Evolutionary conservation across 1,284 basidiomycete genomes (phyloP).

Genomic region (Leucoagaricus sp.): DNA sequence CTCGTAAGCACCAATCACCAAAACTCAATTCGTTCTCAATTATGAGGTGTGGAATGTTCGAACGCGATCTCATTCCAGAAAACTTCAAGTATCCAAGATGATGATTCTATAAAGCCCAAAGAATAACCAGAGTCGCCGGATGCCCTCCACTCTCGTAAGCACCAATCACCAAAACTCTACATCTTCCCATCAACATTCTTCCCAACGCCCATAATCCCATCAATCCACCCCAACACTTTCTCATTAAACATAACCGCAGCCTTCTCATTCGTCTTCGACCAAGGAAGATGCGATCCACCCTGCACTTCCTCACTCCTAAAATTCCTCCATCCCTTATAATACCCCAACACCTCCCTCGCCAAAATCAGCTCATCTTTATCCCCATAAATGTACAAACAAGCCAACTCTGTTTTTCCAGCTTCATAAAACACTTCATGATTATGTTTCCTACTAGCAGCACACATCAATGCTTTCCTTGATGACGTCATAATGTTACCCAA

Average conservation of each 20-base stretch:
- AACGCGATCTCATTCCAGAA: no score
- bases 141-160: no score
- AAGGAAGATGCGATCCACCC: neutral
- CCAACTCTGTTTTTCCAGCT: neutral
- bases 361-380: conserved; percentile 1
- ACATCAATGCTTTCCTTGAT: neutral
- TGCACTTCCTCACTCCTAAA: conserved; percentile 3
- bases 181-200: no score
- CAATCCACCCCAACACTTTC: conserved; percentile 8
- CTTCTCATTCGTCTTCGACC: neutral
- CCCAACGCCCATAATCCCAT: conserved; percentile 1
- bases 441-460: conserved; percentile 2
- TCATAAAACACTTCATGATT: neutral
- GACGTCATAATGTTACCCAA: conserved; percentile 9
- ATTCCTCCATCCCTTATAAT: conserved; percentile 1
- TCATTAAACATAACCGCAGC: neutral
- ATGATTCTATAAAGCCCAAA: no score
- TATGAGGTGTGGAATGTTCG: no score
- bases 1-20: no score
- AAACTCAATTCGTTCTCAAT: no score
- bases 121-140: no score
- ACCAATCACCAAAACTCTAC: no score
- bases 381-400: conserved; percentile 9
- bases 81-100: no score
- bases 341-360: neutral